Percentiles rank a stretch among this genome's conserved stretches.
These are phyloP conservation scores for Sugiyamaella lignohabitans DNA, from an alignment of 805 yeast species.

Conservation along the genomic window DNA sequence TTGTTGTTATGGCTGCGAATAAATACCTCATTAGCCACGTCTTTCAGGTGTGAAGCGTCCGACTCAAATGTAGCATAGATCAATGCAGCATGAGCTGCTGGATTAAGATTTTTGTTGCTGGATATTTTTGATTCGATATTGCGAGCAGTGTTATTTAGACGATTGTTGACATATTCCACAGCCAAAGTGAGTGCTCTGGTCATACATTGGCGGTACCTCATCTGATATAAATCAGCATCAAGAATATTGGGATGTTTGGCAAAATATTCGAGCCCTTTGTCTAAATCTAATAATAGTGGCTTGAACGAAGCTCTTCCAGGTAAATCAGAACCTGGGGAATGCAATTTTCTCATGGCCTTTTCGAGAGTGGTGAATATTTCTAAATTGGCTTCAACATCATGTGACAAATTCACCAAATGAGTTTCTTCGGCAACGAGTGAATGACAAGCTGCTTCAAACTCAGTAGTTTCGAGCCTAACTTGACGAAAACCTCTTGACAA, in stretches of 20 bases:
- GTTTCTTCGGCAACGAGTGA: conserved; percentile 43
- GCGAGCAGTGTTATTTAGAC: conserved; percentile 31
- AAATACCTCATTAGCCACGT: conserved; percentile 34
- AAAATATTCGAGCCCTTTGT: conserved; percentile 58
- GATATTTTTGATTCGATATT: conserved; percentile 11
- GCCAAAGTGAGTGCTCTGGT: conserved; percentile 73
- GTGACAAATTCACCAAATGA: conserved; percentile 37
- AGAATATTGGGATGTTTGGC: conserved; percentile 51
- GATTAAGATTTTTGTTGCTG: conserved; percentile 27
- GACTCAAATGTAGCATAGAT: conserved; percentile 57
- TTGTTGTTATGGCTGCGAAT: conserved; percentile 28
- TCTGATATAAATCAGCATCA: conserved; percentile 61
- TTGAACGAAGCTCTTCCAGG: conserved; percentile 55
- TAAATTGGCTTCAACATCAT: conserved; percentile 44
- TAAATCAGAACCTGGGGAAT: conserved; percentile 61
- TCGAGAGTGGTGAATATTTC: conserved; percentile 65
- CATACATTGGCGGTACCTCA: conserved; percentile 76
- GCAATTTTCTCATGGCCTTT: conserved; percentile 57
- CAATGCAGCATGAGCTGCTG: conserved; percentile 53
- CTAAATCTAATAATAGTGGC: conserved; percentile 50
- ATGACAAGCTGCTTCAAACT: conserved; percentile 54
- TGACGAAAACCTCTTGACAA: conserved; percentile 48
- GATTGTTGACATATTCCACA: conserved; percentile 50
- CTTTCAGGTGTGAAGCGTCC: conserved; percentile 36
- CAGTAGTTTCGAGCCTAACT: conserved; percentile 56